Percentiles rank a stretch among this genome's conserved stretches.
These are phyloP conservation scores for Aureobasidium sp. DNA, from an alignment of 2,329 filamentous ascomycete genomes.

Conservation along the genomic window DNA sequence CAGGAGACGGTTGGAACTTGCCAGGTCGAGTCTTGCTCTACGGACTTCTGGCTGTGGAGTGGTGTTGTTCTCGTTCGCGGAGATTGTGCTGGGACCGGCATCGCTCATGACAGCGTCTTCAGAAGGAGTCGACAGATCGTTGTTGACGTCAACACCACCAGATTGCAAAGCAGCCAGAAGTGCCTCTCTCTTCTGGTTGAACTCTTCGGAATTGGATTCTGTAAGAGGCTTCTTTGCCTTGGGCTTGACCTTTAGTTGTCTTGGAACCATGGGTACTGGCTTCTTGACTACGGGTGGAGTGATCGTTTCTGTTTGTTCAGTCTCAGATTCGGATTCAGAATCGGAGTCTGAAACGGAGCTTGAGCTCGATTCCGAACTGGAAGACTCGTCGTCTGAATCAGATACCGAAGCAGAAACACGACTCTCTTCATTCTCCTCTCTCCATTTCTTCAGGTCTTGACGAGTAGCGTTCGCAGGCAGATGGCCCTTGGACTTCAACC, in stretches of 20 bases:
- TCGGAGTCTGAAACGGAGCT: slow-evolving; percentile 2
- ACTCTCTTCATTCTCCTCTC: neutral
- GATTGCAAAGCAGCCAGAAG: slow-evolving; percentile 43
- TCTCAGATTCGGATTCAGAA: slow-evolving; percentile 5
- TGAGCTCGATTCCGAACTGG: slow-evolving; percentile 4
- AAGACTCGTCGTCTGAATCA: slow-evolving; percentile 2
- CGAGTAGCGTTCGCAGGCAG: slow-evolving; percentile 44
- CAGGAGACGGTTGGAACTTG: slow-evolving; percentile 57
- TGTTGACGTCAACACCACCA: slow-evolving; percentile 42
- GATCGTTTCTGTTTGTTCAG: neutral
- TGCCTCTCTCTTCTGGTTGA: slow-evolving; percentile 43
- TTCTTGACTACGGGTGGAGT: neutral
- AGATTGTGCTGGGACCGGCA: neutral
- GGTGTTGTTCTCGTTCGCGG: neutral
- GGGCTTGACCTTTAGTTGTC: slow-evolving; percentile 11
- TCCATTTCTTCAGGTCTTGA: slow-evolving; percentile 31
- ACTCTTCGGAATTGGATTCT: slow-evolving; percentile 30
- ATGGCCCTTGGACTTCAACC: slow-evolving; percentile 45
- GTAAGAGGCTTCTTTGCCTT: neutral
- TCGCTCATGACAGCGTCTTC: neutral
- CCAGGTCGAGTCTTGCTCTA: slow-evolving; percentile 44
- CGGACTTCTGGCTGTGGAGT: slow-evolving; percentile 18
- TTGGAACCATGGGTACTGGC: slow-evolving; percentile 14
- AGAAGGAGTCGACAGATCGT: neutral
- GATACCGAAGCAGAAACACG: neutral